Conservation (phyloP, 352 stramenopile genomes). For the Pythium monospermum region DNA sequence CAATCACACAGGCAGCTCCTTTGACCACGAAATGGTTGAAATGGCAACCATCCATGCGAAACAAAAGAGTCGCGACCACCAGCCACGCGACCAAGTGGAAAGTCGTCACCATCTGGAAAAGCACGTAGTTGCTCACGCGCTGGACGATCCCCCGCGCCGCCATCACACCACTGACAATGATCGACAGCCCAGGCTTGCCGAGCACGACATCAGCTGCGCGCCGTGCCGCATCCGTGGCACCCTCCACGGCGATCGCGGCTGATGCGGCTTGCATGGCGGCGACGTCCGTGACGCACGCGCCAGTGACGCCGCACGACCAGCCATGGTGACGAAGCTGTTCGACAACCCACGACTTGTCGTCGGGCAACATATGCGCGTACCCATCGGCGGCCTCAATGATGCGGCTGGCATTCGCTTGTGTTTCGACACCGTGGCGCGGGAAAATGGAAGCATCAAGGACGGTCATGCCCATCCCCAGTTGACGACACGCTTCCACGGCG, state of each 20-base stretch:
- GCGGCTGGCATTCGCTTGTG: conserved; percentile 51
- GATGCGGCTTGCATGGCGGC: conserved; percentile 65
- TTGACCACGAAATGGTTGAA: conserved; percentile 64
- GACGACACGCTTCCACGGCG: conserved; percentile 89
- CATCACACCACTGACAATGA: conserved; percentile 90
- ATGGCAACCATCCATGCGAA: conserved; percentile 77
- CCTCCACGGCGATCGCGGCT: conserved; percentile 76
- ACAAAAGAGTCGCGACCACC: conserved; percentile 88
- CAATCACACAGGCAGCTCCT: conserved; percentile 32
- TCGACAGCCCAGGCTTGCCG: conserved; percentile 88
- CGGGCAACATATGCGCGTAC: conserved; percentile 91
- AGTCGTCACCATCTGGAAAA: conserved; percentile 90
- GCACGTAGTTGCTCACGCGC: conserved; percentile 93
- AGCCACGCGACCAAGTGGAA: conserved; percentile 93
- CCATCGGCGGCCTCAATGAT: conserved; percentile 92
- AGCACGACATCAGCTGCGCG: conserved; percentile 93
- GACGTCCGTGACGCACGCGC: conserved; percentile 67
- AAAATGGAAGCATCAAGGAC: conserved; percentile 79
- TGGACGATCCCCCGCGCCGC: conserved; percentile 92
- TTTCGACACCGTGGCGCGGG: conserved; percentile 7
- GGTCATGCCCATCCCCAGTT: conserved; percentile 89
- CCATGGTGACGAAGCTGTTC: conserved; percentile 79
- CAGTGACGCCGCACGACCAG: conserved; percentile 73
- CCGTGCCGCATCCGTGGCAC: conserved; percentile 83
- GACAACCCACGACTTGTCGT: conserved; percentile 91